Evolutionary conservation across 441 rosid species (phyloP).

Genomic region (Populus trichocarpa): DNA sequence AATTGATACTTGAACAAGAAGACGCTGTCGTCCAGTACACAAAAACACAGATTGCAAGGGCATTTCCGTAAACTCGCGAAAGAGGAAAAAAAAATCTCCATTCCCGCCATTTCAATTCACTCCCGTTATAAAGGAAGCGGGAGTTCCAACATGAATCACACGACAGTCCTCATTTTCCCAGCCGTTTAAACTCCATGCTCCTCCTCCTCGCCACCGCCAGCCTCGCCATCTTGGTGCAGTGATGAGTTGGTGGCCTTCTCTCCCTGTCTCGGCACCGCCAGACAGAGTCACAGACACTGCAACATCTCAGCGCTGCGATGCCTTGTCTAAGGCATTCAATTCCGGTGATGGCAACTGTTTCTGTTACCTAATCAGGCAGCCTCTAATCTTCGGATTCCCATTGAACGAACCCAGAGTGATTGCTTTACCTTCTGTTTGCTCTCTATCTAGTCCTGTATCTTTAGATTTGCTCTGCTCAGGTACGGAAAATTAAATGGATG

Average conservation of each 20-base stretch:
- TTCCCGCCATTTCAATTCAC: slow-evolving; percentile 14
- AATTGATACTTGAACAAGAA: neutral
- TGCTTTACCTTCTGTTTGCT: slow-evolving; percentile 53
- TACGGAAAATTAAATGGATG: neutral
- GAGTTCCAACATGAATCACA: neutral
- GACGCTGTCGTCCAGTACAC: neutral
- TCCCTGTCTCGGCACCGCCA: slow-evolving; percentile 61
- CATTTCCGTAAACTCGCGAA: neutral
- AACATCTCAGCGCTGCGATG: slow-evolving; percentile 56
- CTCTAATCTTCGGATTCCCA: slow-evolving; percentile 71
- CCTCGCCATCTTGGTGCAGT: slow-evolving; percentile 34
- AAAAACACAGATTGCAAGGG: neutral
- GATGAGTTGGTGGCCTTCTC: slow-evolving; percentile 61
- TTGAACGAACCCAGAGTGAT: slow-evolving; percentile 48
- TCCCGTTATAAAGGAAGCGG: neutral
- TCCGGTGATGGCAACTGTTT: slow-evolving; percentile 45
- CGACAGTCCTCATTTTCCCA: neutral
- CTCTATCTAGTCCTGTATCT: slow-evolving; percentile 15
- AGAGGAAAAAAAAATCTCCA: neutral
- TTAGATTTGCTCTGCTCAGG: slow-evolving; percentile 47
- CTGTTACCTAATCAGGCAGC: slow-evolving; percentile 62
- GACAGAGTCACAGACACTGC: slow-evolving; percentile 40
- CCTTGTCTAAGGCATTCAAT: slow-evolving; percentile 37
- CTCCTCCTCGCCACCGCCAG: slow-evolving; percentile 16
- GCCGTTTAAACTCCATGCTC: slow-evolving; percentile 14